phyloP scores from a whole-genome alignment of 176 grass and related monocot genomes.

The Bolboschoenus planiculmis region DNA sequence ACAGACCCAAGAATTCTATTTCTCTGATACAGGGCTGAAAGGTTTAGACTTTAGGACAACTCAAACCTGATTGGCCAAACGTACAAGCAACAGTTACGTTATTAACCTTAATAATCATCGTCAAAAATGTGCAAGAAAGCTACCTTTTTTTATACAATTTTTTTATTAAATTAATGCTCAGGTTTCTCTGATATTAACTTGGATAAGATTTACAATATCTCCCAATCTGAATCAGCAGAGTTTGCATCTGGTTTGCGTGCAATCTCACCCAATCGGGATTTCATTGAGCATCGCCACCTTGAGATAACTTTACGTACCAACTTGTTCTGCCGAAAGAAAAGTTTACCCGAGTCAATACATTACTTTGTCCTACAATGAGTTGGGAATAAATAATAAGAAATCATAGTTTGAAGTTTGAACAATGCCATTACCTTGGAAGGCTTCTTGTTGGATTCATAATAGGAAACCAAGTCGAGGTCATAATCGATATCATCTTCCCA shows the following conservation, averaged over 20 bases:
- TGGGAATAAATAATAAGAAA: not conserved
- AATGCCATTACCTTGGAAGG: constrained; percentile 7
- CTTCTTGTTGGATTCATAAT: constrained; percentile 10
- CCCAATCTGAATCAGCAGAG: constrained; percentile 25
- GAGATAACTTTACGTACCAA: constrained; percentile 7
- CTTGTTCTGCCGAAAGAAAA: constrained; percentile 2
- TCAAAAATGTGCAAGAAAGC: not conserved
- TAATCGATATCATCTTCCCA: constrained; percentile 29
- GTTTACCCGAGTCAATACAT: not conserved
- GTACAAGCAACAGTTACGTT: not conserved
- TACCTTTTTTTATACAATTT: not conserved
- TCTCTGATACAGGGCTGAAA: not conserved
- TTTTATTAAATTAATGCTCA: not conserved
- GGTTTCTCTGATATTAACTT: not conserved
- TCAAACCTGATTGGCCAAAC: not conserved
- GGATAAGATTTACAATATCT: constrained; percentile 17
- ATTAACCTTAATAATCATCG: not conserved
- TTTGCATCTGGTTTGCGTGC: not conserved
- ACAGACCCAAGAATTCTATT: not conserved
- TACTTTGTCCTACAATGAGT: not conserved
- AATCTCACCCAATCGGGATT: not conserved
- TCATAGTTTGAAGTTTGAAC: not conserved
- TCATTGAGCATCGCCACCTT: not conserved
- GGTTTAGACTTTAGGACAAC: not conserved
- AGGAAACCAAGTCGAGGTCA: constrained; percentile 16